phyloP scores from a whole-genome alignment of 768 basidiomycete species.

The Cystobasidiopsis lactophilus region DNA sequence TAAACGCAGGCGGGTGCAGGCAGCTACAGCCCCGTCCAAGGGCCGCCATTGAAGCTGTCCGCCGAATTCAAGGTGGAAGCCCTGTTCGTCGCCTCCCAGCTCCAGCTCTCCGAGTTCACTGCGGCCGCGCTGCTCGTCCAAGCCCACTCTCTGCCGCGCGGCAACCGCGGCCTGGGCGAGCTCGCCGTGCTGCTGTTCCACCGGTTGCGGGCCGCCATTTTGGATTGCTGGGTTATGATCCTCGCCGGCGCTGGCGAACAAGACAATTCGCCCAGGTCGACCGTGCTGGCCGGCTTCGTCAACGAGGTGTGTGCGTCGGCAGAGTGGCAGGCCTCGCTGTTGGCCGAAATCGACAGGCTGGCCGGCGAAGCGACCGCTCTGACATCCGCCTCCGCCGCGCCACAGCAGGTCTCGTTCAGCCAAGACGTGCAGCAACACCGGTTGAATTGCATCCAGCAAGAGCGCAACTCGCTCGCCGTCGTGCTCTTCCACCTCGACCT shows the following conservation, averaged over 20 bases:
- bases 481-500: constrained; percentile 46
- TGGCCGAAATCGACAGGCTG: constrained; percentile 12
- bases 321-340: constrained; percentile 10
- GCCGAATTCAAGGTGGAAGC: constrained; percentile 55
- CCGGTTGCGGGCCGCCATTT: constrained; percentile 42
- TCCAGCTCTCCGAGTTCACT: constrained; percentile 62
- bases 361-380: background rate
- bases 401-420: background rate
- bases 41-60: too few species aligned
- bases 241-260: constrained; percentile 27
- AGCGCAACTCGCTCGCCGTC: constrained; percentile 24
- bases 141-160: constrained; percentile 39
- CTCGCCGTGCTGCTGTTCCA: constrained; percentile 46
- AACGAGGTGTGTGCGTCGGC: constrained; percentile 9
- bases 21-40: too few species aligned
- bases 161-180: constrained; percentile 38
- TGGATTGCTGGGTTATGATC: constrained; percentile 47
- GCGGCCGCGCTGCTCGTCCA: constrained; percentile 31
- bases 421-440: background rate
- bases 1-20: too few species aligned
- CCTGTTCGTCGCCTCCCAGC: constrained; percentile 55
- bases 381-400: background rate
- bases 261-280: background rate
- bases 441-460: constrained; percentile 2
- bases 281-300: constrained; percentile 11